Percentiles rank a stretch among this genome's conserved stretches.
Conservation (phyloP, 1,284 basidiomycete genomes). For the Inonotus hispidus region DNA sequence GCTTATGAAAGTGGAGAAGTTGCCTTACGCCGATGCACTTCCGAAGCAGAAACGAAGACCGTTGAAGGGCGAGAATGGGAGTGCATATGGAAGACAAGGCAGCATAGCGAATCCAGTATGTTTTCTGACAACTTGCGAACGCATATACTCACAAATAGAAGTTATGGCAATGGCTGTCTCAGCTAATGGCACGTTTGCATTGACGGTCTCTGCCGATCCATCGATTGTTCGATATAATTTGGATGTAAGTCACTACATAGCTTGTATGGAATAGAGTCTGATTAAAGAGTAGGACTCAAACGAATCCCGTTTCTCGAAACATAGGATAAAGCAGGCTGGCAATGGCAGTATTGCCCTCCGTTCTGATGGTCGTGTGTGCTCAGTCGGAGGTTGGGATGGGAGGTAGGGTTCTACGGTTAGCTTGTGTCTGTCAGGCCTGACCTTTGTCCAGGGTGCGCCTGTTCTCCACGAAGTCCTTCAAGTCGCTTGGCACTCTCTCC, state of each 20-base stretch:
- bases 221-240: conserved; percentile 67
- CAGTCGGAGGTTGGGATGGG: conserved; percentile 87
- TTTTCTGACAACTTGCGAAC: conserved; percentile 11
- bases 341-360: conserved; percentile 71
- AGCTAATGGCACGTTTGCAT: conserved; percentile 49
- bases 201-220: conserved; percentile 84
- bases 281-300: background rate
- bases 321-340: conserved; percentile 74
- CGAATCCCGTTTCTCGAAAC: conserved; percentile 17
- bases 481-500: conserved; percentile 70
- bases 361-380: conserved; percentile 71
- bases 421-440: background rate
- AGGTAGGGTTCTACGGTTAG: conserved; percentile 44
- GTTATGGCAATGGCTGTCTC: conserved; percentile 85
- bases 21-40: conserved; percentile 50
- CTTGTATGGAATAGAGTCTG: too few species aligned
- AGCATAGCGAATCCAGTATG: conserved; percentile 77
- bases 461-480: conserved; percentile 71
- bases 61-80: conserved; percentile 74
- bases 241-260: conserved; percentile 33
- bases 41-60: conserved; percentile 39
- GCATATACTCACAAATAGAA: conserved; percentile 27
- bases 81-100: conserved; percentile 57
- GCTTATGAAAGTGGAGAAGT: conserved; percentile 83
- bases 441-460: conserved; percentile 55